Conservation (phyloP, 2,329 filamentous ascomycete genomes). For the Claviceps maximensis region DNA sequence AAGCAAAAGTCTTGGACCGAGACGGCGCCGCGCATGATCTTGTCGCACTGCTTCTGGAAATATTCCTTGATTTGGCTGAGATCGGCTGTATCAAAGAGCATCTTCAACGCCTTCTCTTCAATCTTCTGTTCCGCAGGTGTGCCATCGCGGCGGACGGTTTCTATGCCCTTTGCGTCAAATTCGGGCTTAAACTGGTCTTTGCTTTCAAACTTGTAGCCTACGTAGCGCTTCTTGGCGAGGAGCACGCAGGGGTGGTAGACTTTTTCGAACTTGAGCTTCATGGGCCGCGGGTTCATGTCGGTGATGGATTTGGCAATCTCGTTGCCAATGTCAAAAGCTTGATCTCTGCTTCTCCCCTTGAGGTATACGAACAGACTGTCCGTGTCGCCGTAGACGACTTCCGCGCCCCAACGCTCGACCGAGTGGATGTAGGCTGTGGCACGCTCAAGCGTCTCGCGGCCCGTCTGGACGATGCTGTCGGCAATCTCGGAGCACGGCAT, state of each 20-base stretch:
- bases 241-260: conserved; percentile 93
- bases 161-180: conserved; percentile 96
- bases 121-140: conserved; percentile 95
- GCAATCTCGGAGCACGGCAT: conserved; percentile 98
- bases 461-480: conserved; percentile 95
- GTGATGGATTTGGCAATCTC: conserved; percentile 86
- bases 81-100: conserved; percentile 82
- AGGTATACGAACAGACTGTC: conserved; percentile 89
- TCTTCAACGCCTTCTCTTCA: conserved; percentile 77
- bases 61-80: conserved; percentile 79
- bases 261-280: conserved; percentile 98
- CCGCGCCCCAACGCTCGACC: conserved; percentile 74
- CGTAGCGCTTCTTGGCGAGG: conserved; percentile 93
- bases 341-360: conserved; percentile 70
- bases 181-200: conserved; percentile 64
- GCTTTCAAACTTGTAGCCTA: conserved; percentile 91
- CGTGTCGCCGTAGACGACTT: conserved; percentile 96
- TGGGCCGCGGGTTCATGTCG: conserved; percentile 73
- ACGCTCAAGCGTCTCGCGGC: conserved; percentile 84
- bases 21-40: conserved; percentile 80
- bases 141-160: conserved; percentile 89
- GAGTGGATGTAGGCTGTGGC: conserved; percentile 89
- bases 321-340: conserved; percentile 85
- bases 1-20: conserved; percentile 96
- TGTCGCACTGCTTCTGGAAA: conserved; percentile 79